These are phyloP conservation scores for Diutina mesorugosa DNA, from an alignment of 1,139 yeast genomes.

Conservation along the genomic window DNA sequence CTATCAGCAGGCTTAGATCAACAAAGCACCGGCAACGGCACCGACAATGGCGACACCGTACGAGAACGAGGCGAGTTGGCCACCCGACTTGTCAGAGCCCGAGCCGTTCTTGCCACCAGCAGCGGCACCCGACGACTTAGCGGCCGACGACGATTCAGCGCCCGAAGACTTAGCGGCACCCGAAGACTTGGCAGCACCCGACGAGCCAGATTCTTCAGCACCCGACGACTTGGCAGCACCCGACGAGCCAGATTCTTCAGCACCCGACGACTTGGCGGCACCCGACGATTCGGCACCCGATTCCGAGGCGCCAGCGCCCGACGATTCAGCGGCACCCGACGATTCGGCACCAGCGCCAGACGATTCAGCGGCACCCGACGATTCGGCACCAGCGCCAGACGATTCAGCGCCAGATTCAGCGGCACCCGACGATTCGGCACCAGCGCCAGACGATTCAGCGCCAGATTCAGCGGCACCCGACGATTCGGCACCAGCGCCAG, in stretches of 20 bases:
- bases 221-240: not conserved
- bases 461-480: not conserved
- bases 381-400: not conserved
- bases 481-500: not conserved
- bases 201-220: not conserved
- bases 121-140: not conserved
- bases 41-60: constrained; percentile 1
- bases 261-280: not conserved
- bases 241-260: not conserved
- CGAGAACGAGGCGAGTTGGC: not conserved
- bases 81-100: not conserved
- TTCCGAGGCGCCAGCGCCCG: not conserved
- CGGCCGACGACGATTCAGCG: not conserved
- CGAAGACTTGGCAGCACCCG: not conserved
- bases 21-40: constrained; percentile 2
- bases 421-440: not conserved
- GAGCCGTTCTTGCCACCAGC: not conserved
- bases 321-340: not conserved
- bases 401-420: not conserved
- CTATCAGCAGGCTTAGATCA: not conserved
- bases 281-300: not conserved
- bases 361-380: not conserved
- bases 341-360: not conserved
- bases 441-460: not conserved
- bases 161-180: not conserved